A percentile compares a stretch with the other conserved stretches of the same genome.
Evolutionary conservation across 495 filamentous ascomycete genomes (phyloP).

Genomic region (Penicillium canariense): DNA sequence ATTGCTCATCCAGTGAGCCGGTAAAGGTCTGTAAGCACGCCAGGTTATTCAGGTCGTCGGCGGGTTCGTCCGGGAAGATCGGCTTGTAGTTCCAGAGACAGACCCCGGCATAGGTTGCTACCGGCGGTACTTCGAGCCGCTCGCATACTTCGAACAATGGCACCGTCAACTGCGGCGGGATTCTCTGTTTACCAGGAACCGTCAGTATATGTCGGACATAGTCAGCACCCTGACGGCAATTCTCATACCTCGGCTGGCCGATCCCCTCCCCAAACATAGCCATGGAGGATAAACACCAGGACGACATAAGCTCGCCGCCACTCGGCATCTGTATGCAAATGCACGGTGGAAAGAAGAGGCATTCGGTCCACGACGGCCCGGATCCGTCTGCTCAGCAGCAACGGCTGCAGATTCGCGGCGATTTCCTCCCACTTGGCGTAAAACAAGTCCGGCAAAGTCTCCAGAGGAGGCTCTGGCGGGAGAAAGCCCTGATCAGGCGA

Average conservation of each 20-base stretch:
- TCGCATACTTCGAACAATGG: conserved; percentile 77
- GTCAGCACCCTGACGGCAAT: not conserved
- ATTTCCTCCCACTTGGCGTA: conserved; percentile 92
- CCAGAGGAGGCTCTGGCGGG: conserved; percentile 74
- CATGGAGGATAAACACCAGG: conserved; percentile 84
- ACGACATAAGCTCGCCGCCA: conserved; percentile 90
- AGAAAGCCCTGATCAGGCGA: conserved; percentile 87
- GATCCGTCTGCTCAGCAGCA: conserved; percentile 80
- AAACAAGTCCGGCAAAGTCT: conserved; percentile 78
- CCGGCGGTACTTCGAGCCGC: conserved; percentile 82
- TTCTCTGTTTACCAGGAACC: conserved; percentile 49
- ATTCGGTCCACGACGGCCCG: conserved; percentile 72
- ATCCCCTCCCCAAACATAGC: conserved; percentile 93
- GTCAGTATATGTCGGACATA: conserved; percentile 12
- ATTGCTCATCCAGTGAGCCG: conserved; percentile 94
- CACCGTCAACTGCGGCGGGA: conserved; percentile 80
- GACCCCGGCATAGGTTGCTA: conserved; percentile 90
- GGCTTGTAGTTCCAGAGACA: conserved; percentile 96
- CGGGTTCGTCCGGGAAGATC: conserved; percentile 73
- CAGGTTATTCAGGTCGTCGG: conserved; percentile 81
- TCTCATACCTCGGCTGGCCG: conserved; percentile 66
- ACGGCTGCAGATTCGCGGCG: conserved; percentile 75
- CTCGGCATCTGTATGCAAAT: conserved; percentile 77
- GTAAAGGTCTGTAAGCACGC: conserved; percentile 86
- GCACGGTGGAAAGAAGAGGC: conserved; percentile 75